Evolutionary conservation across 2,329 filamentous ascomycete species (phyloP), one percentile per base, ranked within the genome.

Genomic region (Xylariaceae sp.): DNA sequence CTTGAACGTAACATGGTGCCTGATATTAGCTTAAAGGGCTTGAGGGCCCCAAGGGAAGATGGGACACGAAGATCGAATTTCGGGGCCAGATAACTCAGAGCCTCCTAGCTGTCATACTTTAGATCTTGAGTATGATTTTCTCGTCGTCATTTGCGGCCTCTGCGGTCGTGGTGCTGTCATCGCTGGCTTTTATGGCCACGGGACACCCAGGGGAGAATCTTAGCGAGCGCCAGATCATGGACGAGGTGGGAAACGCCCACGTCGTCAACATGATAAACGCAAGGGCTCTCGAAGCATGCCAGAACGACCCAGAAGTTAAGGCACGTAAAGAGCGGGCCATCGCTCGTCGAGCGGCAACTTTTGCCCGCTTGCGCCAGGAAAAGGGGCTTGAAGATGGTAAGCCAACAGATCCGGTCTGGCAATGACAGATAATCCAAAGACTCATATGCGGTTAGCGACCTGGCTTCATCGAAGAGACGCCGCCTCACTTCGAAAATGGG

Each of bases 311-410:
- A 7, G 72, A 74, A 55, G 72, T 74, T 16, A 73, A 73, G 48
- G 75, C 73, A 47, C 73, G 76, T 9, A 72, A 75, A 56, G 68
- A 71, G 36, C 67, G 70, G 19, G 76, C 76, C 39, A 69, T 75
- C 47, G 71, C 71, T 33, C 72, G 78, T 26, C 74, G 77, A 31
- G 70, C 67, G 3, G 73, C 72, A 12, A 74, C 72, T 8, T 75
- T 76, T 24, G 69, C 73, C 43, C 67, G 70, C 31, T 66, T 78
- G 47, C 72, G 76, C 16, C 61, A 71, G 43, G 73, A 76, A 66
- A 67, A 69, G 37, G 53, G 51, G 3, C 59, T 67, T 1, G 59
- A 62, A 12, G 59, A 69, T 7, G 61, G 68, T 70, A 67, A 60
- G 64, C 1, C 17, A 51, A 50, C n/a, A 31, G 2, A 19, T 21